These are phyloP conservation scores for Helminthosporium solani DNA, from an alignment of 2,329 filamentous ascomycete genomes.

Conservation along the genomic window DNA sequence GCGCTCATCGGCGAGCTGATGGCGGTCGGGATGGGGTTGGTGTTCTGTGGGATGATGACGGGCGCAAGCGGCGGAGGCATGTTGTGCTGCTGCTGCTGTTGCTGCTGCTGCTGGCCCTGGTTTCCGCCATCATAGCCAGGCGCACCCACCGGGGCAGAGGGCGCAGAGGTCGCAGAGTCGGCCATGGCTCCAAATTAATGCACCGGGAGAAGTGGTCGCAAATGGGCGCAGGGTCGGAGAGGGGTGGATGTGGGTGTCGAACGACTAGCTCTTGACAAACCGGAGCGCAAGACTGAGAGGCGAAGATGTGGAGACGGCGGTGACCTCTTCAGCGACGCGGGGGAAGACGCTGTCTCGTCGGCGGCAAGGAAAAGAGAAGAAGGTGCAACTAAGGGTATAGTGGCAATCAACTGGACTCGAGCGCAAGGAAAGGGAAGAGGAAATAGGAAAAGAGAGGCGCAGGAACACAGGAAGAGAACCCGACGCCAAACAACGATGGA, in stretches of 20 bases:
- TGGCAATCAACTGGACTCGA: constrained; percentile 12
- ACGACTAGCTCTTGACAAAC: not conserved
- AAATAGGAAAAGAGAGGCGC: constrained; percentile 41
- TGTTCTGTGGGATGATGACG: constrained; percentile 89
- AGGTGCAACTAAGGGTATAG: not conserved
- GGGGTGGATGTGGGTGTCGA: not conserved
- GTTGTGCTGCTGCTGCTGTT: constrained; percentile 74
- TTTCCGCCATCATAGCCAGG: constrained; percentile 79
- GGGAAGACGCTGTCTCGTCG: not conserved
- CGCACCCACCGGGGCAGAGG: constrained; percentile 68
- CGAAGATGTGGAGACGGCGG: constrained; percentile 6
- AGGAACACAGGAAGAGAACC: constrained; percentile 35
- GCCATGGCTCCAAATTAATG: constrained; percentile 61
- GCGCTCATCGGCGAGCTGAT: constrained; percentile 85
- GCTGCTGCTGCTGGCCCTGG: constrained; percentile 69
- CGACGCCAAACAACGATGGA: constrained; percentile 40
- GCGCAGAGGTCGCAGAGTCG: constrained; percentile 66
- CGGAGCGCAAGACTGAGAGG: constrained; percentile 16
- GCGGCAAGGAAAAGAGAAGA: constrained; percentile 1
- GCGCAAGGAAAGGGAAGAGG: constrained; percentile 40
- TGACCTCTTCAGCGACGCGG: not conserved
- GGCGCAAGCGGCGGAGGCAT: constrained; percentile 87
- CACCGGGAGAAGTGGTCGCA: constrained; percentile 14
- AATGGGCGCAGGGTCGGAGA: not conserved
- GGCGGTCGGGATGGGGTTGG: constrained; percentile 88